Evolutionary conservation across 768 basidiomycete genomes (phyloP).

Genomic region (Trametes cubensis): DNA sequence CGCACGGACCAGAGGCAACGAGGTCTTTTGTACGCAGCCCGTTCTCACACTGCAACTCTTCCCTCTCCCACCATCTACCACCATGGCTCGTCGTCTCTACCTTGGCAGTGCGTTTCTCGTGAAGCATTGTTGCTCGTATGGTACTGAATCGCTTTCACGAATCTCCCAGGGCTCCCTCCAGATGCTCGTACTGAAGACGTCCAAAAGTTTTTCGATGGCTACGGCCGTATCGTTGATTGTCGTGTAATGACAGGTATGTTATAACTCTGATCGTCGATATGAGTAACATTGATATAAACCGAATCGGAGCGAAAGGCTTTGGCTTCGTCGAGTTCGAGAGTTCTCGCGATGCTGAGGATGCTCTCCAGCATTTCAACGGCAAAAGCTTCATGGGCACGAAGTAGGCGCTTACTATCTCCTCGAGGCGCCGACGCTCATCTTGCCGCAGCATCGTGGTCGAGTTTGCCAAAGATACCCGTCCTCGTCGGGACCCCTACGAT

Average conservation of each 20-base stretch:
- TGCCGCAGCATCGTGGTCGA: slow-evolving; percentile 85
- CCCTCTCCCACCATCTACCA: slow-evolving; percentile 31
- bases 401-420: slow-evolving; percentile 44
- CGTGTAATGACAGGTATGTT: slow-evolving; percentile 90
- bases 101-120: slow-evolving; percentile 66
- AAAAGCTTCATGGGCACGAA: slow-evolving; percentile 88
- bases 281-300: no score
- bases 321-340: slow-evolving; percentile 97
- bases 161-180: slow-evolving; percentile 67
- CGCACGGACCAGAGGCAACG: slow-evolving; percentile 33
- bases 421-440: background rate
- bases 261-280: no score
- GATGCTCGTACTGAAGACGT: slow-evolving; percentile 86
- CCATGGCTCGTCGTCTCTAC: slow-evolving; percentile 84
- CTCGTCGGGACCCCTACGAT: slow-evolving; percentile 77
- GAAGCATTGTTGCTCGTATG: slow-evolving; percentile 10
- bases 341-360: slow-evolving; percentile 94
- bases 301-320: slow-evolving; percentile 60
- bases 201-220: slow-evolving; percentile 86
- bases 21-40: slow-evolving; percentile 27
- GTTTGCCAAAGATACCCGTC: slow-evolving; percentile 91
- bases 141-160: slow-evolving; percentile 12
- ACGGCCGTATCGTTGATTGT: slow-evolving; percentile 86
- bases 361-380: slow-evolving; percentile 82
- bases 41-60: slow-evolving; percentile 16